phyloP scores from a whole-genome alignment of 768 basidiomycete species.

The Suillus sp. region DNA sequence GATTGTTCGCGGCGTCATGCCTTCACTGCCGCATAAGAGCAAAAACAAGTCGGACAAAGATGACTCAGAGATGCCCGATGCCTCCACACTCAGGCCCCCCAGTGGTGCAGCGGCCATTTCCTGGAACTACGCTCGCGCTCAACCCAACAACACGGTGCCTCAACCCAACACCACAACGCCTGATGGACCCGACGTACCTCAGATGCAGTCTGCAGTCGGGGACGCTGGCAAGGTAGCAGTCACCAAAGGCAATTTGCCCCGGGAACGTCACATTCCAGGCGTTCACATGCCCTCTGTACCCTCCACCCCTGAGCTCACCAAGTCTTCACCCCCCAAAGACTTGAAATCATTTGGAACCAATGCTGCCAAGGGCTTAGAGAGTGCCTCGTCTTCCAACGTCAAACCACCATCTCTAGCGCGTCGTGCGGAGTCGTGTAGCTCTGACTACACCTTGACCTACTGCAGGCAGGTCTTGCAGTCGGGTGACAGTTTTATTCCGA shows the following conservation, averaged over 20 bases:
- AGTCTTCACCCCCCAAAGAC: neutral
- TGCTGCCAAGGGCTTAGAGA: neutral
- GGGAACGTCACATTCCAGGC: neutral
- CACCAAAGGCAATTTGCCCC: neutral
- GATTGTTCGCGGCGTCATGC: neutral
- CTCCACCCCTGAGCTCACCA: neutral
- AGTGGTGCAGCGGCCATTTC: neutral
- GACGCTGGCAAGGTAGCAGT: neutral
- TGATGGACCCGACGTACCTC: neutral
- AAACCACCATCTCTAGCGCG: neutral
- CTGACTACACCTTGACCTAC: slow-evolving; percentile 2
- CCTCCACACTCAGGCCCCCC: neutral
- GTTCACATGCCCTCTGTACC: neutral
- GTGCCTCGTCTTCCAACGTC: neutral
- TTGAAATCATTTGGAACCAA: neutral
- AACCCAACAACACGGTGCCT: neutral
- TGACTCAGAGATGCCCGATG: neutral
- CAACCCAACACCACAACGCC: neutral
- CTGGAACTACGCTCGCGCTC: neutral
- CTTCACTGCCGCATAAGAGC: neutral
- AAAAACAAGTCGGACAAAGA: neutral
- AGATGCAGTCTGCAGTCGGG: neutral
- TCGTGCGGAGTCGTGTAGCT: neutral
- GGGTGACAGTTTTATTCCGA: neutral
- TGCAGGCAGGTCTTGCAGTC: neutral